Percentiles rank a stretch among this genome's conserved stretches.
phyloP scores from a whole-genome alignment of 2,329 filamentous ascomycete genomes.

The Tricladium varicosporioides region DNA sequence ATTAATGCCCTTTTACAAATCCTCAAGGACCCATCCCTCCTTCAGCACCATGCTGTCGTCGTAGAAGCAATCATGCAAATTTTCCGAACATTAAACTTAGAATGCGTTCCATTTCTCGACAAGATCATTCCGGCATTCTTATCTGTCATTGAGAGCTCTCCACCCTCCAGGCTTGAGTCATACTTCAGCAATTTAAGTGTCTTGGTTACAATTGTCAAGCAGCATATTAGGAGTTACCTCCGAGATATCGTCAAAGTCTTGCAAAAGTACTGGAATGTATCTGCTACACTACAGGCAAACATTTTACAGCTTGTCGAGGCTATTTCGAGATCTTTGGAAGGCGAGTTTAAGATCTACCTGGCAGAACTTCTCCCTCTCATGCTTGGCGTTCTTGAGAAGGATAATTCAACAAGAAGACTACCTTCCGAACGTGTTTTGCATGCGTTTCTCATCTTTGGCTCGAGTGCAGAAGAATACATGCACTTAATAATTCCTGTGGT shows the following conservation, averaged over 20 bases:
- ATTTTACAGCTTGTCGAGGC: conserved; percentile 91
- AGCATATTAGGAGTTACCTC: conserved; percentile 91
- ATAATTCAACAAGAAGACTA: conserved; percentile 69
- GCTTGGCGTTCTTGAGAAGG: conserved; percentile 89
- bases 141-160: conserved; percentile 79
- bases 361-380: conserved; percentile 87
- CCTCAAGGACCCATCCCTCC: conserved; percentile 83
- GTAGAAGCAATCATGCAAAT: conserved; percentile 99
- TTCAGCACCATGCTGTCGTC: conserved; percentile 87
- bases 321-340: conserved; percentile 88
- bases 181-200: conserved; percentile 97
- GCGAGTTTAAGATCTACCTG: conserved; percentile 96
- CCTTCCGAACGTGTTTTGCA: conserved; percentile 90
- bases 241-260: conserved; percentile 83
- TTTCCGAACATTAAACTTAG: conserved; percentile 91
- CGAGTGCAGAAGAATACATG: conserved; percentile 98
- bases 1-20: conserved; percentile 94
- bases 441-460: conserved; percentile 92
- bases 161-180: conserved; percentile 76
- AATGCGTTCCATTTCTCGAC: conserved; percentile 91
- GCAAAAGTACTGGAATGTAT: conserved; percentile 85
- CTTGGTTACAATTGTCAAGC: conserved; percentile 89
- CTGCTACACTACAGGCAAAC: conserved; percentile 79
- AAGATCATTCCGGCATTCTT: conserved; percentile 95
- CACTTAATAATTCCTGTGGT: conserved; percentile 96